Percentiles rank a stretch among this genome's conserved stretches.
Evolutionary conservation across 2,329 filamentous ascomycete species (phyloP).

Genomic region (Clarireedia homoeocarpa): DNA sequence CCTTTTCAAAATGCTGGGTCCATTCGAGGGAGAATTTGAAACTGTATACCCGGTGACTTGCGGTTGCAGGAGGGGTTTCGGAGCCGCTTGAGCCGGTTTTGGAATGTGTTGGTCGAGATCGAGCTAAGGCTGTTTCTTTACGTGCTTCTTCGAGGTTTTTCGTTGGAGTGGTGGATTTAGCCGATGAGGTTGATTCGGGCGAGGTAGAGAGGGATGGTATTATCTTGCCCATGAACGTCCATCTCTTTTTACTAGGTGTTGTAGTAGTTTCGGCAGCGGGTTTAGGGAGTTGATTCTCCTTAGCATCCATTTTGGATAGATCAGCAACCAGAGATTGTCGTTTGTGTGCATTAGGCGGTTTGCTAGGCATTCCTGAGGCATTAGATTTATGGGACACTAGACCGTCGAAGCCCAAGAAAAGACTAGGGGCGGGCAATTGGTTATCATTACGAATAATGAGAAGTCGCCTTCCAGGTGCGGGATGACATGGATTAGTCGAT

Average conservation of each 20-base stretch:
- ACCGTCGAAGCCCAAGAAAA: slow-evolving; percentile 59
- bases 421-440: slow-evolving; percentile 22
- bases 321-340: slow-evolving; percentile 21
- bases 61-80: slow-evolving; percentile 43
- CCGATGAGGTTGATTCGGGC: slow-evolving; percentile 1
- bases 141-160: slow-evolving; percentile 44
- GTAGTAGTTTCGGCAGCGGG: slow-evolving; percentile 13
- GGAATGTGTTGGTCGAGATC: slow-evolving; percentile 33
- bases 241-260: slow-evolving; percentile 44
- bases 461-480: slow-evolving; percentile 59
- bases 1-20: slow-evolving; percentile 41
- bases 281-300: slow-evolving; percentile 14
- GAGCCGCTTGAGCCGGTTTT: slow-evolving; percentile 50
- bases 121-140: slow-evolving; percentile 41
- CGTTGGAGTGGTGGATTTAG: slow-evolving; percentile 21
- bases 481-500: slow-evolving; percentile 58
- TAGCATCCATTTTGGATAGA: slow-evolving; percentile 14
- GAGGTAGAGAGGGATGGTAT: slow-evolving; percentile 38
- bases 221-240: slow-evolving; percentile 57
- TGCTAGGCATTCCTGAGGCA: slow-evolving; percentile 7
- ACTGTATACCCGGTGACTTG: slow-evolving; percentile 39
- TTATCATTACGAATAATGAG: slow-evolving; percentile 64
- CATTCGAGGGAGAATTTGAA: slow-evolving; percentile 72
- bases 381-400: slow-evolving; percentile 28
- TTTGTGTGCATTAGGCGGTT: slow-evolving; percentile 19